phyloP scores from a whole-genome alignment of 345 rosid genomes.

The Eutrema japonicum region DNA sequence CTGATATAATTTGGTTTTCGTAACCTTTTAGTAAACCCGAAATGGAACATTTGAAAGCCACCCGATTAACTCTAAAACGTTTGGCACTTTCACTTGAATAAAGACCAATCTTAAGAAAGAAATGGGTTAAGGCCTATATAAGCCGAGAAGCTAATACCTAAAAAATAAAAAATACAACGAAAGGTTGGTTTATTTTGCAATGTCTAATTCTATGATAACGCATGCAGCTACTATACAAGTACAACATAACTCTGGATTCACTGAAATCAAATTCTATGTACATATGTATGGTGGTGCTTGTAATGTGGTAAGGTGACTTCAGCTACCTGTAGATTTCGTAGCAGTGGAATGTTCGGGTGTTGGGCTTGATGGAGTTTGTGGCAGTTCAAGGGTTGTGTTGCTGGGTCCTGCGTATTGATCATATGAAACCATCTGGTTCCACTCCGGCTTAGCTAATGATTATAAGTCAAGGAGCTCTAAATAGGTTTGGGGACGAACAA shows the following conservation, averaged over 20 bases:
- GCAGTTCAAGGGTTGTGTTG: constrained; percentile 33
- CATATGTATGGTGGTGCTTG: constrained; percentile 26
- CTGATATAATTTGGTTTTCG: neutral
- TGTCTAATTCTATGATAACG: constrained; percentile 32
- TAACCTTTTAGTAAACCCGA: neutral
- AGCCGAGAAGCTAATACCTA: constrained; percentile 6
- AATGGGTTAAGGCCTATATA: constrained; percentile 36
- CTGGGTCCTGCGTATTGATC: constrained; percentile 38
- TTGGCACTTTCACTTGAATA: neutral
- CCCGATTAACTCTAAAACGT: neutral
- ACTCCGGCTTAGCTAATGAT: constrained; percentile 35
- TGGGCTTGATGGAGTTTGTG: constrained; percentile 37
- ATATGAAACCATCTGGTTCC: constrained; percentile 34
- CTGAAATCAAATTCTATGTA: constrained; percentile 36
- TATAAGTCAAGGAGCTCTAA: constrained; percentile 33
- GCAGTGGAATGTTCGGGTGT: constrained; percentile 23
- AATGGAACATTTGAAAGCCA: neutral
- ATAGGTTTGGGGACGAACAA: neutral
- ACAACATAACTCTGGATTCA: constrained; percentile 31
- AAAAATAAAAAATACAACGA: neutral
- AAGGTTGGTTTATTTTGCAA: constrained; percentile 39
- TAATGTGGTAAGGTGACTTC: constrained; percentile 21
- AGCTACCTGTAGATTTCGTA: constrained; percentile 39
- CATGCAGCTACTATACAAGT: constrained; percentile 42
- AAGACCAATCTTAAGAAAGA: neutral